Evolutionary conservation across 495 filamentous ascomycete species (phyloP).

Genomic region (Hyaloscypha hepaticicola): DNA sequence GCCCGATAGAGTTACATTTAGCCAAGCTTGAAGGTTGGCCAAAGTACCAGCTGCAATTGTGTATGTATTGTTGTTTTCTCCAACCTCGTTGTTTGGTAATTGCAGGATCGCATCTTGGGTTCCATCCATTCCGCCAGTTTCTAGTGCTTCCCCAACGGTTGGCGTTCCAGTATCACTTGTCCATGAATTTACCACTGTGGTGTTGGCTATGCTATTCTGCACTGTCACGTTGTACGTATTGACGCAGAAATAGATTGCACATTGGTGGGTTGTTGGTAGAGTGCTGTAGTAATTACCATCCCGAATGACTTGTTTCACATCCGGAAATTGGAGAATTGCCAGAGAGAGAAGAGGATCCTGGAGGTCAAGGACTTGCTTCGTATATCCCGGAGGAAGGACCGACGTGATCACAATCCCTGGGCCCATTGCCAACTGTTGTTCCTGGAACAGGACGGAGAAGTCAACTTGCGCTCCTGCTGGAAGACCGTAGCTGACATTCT

Average conservation of each 20-base stretch:
- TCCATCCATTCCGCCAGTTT: neutral
- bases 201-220: neutral
- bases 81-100: neutral
- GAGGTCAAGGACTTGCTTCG: neutral
- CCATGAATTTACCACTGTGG: neutral
- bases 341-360: neutral
- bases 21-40: neutral
- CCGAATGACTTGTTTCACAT: neutral
- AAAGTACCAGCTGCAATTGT: neutral
- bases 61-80: neutral
- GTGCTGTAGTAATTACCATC: conserved; percentile 1
- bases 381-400: neutral
- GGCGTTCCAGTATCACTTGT: neutral
- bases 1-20: neutral
- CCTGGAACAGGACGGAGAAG: neutral
- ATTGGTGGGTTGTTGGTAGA: neutral
- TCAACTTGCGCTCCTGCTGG: neutral
- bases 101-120: neutral
- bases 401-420: neutral
- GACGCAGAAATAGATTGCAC: conserved; percentile 5
- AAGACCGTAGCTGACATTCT: conserved; percentile 4
- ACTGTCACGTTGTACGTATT: conserved; percentile 1
- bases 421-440: neutral
- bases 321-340: neutral
- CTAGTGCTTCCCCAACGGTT: neutral